phyloP scores from a whole-genome alignment of 2,329 filamentous ascomycete species.

The Ascochyta koolunga region DNA sequence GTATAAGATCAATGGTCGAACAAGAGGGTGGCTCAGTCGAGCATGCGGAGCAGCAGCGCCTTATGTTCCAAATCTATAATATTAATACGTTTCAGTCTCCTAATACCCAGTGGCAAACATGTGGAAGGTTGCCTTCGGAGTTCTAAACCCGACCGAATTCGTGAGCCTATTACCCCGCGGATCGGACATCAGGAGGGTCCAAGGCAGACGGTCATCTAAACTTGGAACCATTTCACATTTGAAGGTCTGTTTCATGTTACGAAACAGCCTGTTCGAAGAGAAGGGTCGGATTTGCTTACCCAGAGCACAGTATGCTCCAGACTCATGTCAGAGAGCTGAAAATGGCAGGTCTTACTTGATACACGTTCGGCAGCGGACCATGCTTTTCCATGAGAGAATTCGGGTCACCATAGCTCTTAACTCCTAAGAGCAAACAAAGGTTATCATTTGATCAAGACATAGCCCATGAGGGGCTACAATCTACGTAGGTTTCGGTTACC shows the following conservation, averaged over 20 bases:
- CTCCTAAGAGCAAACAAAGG: neutral
- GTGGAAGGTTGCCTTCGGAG: neutral
- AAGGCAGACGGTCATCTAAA: neutral
- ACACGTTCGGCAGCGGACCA: neutral
- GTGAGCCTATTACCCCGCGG: neutral
- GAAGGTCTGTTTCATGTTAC: slow-evolving; percentile 1
- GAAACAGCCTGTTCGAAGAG: neutral
- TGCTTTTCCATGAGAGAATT: neutral
- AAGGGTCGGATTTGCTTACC: neutral
- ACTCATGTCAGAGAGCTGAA: too few relatives aligned
- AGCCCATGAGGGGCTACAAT: neutral
- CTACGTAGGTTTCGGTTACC: slow-evolving; percentile 3
- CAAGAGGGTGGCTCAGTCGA: neutral
- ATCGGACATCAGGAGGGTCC: neutral
- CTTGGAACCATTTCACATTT: neutral
- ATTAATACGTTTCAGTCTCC: neutral
- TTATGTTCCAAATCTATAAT: neutral
- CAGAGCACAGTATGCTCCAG: neutral
- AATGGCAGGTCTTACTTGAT: neutral
- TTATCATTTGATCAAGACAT: neutral
- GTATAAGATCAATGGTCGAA: neutral
- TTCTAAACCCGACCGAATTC: neutral
- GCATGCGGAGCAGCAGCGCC: neutral
- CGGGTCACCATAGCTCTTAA: neutral
- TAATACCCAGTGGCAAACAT: neutral